phyloP scores from a whole-genome alignment of 1,284 basidiomycete genomes.

The Acaromyces ingoldii region DNA sequence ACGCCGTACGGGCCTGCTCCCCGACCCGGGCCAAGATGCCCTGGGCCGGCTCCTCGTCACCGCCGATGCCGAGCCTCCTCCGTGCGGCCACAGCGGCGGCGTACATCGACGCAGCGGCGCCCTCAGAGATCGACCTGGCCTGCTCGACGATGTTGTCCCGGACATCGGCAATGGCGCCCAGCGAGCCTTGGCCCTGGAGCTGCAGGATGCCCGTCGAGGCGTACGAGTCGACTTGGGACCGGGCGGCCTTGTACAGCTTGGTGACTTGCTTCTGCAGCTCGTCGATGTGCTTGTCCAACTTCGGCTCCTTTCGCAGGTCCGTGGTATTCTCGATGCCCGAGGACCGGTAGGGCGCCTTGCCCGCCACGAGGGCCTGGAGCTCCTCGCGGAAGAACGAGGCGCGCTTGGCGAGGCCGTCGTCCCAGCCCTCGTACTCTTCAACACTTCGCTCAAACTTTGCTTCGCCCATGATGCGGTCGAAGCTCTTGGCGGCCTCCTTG shows the following conservation, averaged over 20 bases:
- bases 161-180: conserved; percentile 21
- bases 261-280: conserved; percentile 27
- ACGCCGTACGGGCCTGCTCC: not conserved
- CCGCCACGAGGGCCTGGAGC: conserved; percentile 20
- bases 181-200: conserved; percentile 26
- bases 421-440: conserved; percentile 46
- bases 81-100: conserved; percentile 24
- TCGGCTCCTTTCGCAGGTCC: conserved; percentile 8
- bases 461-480: conserved; percentile 33
- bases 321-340: conserved; percentile 16
- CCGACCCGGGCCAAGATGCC: conserved; percentile 24
- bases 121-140: conserved; percentile 23
- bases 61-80: conserved; percentile 19
- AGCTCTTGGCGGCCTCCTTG: conserved; percentile 23
- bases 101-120: conserved; percentile 26
- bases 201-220: conserved; percentile 17
- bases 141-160: conserved; percentile 25
- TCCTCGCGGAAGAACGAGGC: conserved; percentile 24
- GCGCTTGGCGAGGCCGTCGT: conserved; percentile 30
- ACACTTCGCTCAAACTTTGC: conserved; percentile 39
- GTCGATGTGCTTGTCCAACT: conserved; percentile 21
- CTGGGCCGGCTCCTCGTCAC: conserved; percentile 6
- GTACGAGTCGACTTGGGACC: conserved; percentile 26
- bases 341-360: conserved; percentile 15
- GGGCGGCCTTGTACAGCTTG: conserved; percentile 27